Conservation (phyloP, 768 basidiomycete species). For the Tubosaeta sp. region DNA sequence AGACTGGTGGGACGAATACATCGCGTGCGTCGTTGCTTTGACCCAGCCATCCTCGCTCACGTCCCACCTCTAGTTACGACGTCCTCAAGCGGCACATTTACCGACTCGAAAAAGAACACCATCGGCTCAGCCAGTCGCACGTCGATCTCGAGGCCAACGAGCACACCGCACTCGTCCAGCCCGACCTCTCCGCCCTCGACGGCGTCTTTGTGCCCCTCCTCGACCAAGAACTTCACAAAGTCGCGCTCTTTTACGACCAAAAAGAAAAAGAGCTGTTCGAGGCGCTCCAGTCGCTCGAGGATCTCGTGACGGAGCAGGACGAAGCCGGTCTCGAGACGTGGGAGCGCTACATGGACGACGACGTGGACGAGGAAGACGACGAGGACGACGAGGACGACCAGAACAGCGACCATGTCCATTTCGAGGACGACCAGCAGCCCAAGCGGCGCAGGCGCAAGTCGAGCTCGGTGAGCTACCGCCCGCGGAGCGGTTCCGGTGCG, state of each 20-base stretch:
- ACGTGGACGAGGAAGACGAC: conserved; percentile 50
- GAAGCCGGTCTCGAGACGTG: conserved; percentile 48
- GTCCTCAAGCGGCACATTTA: conserved; percentile 81
- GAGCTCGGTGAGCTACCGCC: conserved; percentile 22
- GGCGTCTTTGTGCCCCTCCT: conserved; percentile 67
- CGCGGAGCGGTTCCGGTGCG: conserved; percentile 25
- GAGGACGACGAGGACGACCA: conserved; percentile 58
- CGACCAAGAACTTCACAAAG: conserved; percentile 80
- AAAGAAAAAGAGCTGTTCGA: conserved; percentile 72
- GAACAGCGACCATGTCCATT: conserved; percentile 17
- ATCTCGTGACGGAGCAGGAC: conserved; percentile 55
- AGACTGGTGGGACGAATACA: conserved; percentile 93
- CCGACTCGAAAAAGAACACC: conserved; percentile 76
- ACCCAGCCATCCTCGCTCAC: not conserved
- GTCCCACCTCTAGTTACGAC: conserved; percentile 58
- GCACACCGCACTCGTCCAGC: conserved; percentile 48
- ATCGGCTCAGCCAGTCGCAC: conserved; percentile 37
- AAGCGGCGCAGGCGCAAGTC: conserved; percentile 36
- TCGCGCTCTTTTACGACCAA: conserved; percentile 68
- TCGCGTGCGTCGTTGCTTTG: conserved; percentile 52
- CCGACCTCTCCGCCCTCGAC: conserved; percentile 42
- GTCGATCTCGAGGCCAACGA: conserved; percentile 67
- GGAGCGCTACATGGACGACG: conserved; percentile 48
- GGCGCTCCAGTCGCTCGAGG: conserved; percentile 56
- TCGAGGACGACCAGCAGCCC: conserved; percentile 26